phyloP scores from a whole-genome alignment of 768 basidiomycete genomes.

The Gloeostereum incarnatum region DNA sequence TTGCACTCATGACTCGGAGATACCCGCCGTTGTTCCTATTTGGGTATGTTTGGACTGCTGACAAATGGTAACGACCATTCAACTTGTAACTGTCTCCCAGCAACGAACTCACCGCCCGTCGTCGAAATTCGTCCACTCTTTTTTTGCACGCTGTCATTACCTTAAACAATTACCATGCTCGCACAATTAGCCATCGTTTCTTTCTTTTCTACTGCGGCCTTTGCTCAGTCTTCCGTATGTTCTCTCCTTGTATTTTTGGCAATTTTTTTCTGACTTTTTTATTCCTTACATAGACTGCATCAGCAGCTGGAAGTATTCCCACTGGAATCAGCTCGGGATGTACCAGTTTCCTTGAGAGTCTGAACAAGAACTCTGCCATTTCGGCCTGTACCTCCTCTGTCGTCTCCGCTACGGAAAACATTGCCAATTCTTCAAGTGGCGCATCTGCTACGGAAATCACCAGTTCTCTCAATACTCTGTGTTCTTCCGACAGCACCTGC shows the following conservation, averaged over 20 bases:
- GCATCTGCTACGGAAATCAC: conserved; percentile 35
- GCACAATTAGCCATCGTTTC: conserved; percentile 46
- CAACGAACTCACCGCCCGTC: too few relatives aligned
- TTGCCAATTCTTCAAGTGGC: conserved; percentile 28
- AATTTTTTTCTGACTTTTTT: conserved; percentile 1
- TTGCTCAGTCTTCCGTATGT: conserved; percentile 41
- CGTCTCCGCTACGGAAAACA: conserved; percentile 47
- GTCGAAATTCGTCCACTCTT: too few relatives aligned
- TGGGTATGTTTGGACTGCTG: too few relatives aligned
- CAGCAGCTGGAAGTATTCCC: conserved; percentile 40
- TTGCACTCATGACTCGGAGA: too few relatives aligned
- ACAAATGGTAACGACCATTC: too few relatives aligned
- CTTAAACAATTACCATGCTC: conserved; percentile 41
- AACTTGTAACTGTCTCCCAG: too few relatives aligned
- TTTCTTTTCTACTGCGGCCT: conserved; percentile 35
- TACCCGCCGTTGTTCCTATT: too few relatives aligned
- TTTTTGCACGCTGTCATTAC: too few relatives aligned
- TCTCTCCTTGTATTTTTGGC: conserved; percentile 7
- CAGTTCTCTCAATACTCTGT: conserved; percentile 45
- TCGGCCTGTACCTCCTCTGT: conserved; percentile 54
- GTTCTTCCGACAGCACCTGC: conserved; percentile 44
- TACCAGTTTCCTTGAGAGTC: conserved; percentile 41
- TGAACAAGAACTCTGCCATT: conserved; percentile 57
- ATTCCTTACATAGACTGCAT: conserved; percentile 13
- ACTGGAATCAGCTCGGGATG: conserved; percentile 48